Evolutionary conservation across 768 basidiomycete genomes (phyloP).

Genomic region (Pleurotus tuoliensis): DNA sequence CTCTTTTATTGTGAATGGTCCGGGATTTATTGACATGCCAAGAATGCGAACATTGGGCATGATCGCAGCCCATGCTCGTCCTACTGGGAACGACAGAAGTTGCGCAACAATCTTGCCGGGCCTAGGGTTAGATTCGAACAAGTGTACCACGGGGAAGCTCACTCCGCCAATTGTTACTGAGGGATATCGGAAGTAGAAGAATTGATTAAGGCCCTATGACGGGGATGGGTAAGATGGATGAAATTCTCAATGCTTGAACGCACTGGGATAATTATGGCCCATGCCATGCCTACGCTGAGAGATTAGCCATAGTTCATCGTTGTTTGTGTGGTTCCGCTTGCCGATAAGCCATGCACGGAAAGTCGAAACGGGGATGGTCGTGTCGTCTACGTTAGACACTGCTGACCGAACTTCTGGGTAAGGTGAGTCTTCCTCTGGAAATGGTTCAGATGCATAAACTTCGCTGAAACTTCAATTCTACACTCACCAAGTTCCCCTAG

Average conservation of each 20-base stretch:
- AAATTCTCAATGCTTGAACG: slow-evolving; percentile 9
- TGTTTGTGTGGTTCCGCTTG: background rate
- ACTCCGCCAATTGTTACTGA: slow-evolving; percentile 55
- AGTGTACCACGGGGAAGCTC: slow-evolving; percentile 10
- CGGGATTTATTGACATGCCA: slow-evolving; percentile 55
- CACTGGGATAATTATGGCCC: slow-evolving; percentile 59
- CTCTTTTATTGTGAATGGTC: slow-evolving; percentile 77
- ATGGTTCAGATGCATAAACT: slow-evolving; percentile 51
- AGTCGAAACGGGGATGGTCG: slow-evolving; percentile 55
- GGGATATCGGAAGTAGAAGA: slow-evolving; percentile 77
- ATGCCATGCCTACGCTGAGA: slow-evolving; percentile 33
- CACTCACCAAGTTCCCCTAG: slow-evolving; percentile 38
- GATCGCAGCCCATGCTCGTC: slow-evolving; percentile 52
- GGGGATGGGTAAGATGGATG: background rate
- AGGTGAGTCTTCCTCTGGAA: slow-evolving; percentile 51
- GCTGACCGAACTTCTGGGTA: slow-evolving; percentile 55
- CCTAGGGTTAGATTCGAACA: too few relatives aligned
- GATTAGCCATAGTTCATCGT: background rate
- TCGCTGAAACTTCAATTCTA: slow-evolving; percentile 26
- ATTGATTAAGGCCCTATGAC: slow-evolving; percentile 56
- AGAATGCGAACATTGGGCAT: slow-evolving; percentile 51
- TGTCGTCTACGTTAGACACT: slow-evolving; percentile 63
- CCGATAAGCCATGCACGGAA: slow-evolving; percentile 74
- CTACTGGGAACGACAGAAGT: slow-evolving; percentile 63
- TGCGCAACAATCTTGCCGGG: slow-evolving; percentile 55